Base-by-base conservation (phyloP, 2,329 filamentous ascomycete genomes). In the Aspergillaceae sp. region DNA sequence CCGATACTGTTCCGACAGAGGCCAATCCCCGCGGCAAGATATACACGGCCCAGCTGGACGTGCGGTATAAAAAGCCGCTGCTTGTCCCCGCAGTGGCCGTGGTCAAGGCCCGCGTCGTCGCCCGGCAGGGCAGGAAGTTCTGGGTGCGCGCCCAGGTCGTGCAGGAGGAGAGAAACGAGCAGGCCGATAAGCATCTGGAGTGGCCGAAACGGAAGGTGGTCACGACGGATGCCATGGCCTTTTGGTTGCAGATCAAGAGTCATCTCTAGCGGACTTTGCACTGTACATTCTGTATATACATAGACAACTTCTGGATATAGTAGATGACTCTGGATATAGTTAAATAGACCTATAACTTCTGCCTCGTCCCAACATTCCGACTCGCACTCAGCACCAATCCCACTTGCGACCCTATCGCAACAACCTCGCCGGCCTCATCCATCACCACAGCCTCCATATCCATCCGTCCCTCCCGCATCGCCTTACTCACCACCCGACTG, bases 391-490 rank as follows among this genome's bases (percentile, higher is more conserved):
- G 57, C 29, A 84, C 76, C 59, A 88, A 68, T 19, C 74, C 76
- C 49, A 87, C 76, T 63, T 89, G 84, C 55, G 82, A 76, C 59
- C 80, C 83, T 50, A 87, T 57, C 2, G 82, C 83, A 29, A 89
- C 75, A 35, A 88, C 56, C 40, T 86, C 80, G 0, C 80, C 81
- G 1, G 65, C 58, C 33, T 74, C 74, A 66, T 90, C 83, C 61
- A 82, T 64, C 2, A 90, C 68, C 29, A 82, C 67, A 26, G 91
- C 73, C 52, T 91, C 84, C 40, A 89, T 59, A 68, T 94, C 87
- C 60, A 86, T 82, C 48, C 84, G 72, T 1, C 87, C 87, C 52
- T 87, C 82, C 53, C 74, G 75, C 37, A 90, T 78, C 63, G 74
- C 70, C 65, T 87, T 89, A 4, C 80, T 74, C 45, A 77, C 73